Conservation (phyloP, 192 early-diverging fungal genomes). For the Kappamyces sp. region DNA sequence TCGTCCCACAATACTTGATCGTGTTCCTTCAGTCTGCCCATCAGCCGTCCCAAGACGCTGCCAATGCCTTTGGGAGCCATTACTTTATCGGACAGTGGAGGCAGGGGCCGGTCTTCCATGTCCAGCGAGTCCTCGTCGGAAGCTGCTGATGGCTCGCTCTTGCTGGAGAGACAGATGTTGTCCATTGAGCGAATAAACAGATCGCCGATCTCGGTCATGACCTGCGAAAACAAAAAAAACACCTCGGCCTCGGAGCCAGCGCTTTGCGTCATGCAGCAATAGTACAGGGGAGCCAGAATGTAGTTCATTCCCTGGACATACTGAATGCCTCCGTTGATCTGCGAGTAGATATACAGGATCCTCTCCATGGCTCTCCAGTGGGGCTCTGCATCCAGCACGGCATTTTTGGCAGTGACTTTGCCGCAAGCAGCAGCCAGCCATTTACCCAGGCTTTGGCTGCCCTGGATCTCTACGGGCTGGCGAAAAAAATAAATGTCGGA, state of each 20-base stretch:
- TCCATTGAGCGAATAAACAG: conserved; percentile 74
- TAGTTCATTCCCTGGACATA: conserved; percentile 93
- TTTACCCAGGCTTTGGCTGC: conserved; percentile 14
- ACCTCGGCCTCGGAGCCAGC: conserved; percentile 75
- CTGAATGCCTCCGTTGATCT: conserved; percentile 71
- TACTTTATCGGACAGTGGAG: neutral
- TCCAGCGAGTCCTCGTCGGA: conserved; percentile 17
- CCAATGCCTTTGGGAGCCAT: conserved; percentile 9
- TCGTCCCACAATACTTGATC: conserved; percentile 4
- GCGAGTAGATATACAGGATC: conserved; percentile 72
- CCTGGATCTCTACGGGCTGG: conserved; percentile 47
- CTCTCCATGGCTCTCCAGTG: conserved; percentile 78
- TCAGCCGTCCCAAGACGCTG: conserved; percentile 6
- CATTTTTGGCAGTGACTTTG: too few relatives aligned
- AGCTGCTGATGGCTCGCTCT: neutral
- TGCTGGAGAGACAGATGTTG: conserved; percentile 21
- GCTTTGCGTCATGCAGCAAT: too few relatives aligned
- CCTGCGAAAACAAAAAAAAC: conserved; percentile 67
- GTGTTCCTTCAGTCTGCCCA: neutral
- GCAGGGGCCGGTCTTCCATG: conserved; percentile 15
- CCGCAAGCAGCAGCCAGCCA: conserved; percentile 15
- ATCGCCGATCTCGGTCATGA: conserved; percentile 70
- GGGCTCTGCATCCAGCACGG: conserved; percentile 43
- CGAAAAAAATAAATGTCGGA: conserved; percentile 75
- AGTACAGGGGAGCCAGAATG: conserved; percentile 73